Evolutionary conservation across 306 rosid species (phyloP).

Genomic region (Dryas alaskensis): DNA sequence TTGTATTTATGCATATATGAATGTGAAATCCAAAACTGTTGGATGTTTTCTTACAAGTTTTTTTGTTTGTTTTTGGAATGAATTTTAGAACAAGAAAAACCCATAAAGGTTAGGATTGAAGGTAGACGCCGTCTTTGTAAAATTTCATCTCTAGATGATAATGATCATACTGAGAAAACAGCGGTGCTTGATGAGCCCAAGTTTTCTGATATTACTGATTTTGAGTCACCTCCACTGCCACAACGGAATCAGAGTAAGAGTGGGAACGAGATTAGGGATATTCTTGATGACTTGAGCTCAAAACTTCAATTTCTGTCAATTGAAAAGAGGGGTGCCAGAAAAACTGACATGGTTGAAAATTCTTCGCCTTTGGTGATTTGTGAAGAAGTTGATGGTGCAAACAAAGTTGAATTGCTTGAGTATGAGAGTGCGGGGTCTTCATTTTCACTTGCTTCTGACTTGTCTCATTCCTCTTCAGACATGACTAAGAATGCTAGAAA

Average conservation of each 20-base stretch:
- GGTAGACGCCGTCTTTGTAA: conserved; percentile 89
- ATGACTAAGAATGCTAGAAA: conserved; percentile 16
- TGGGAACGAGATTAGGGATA: conserved; percentile 71
- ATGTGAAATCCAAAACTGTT: background rate
- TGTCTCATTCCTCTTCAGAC: conserved; percentile 32
- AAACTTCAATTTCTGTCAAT: conserved; percentile 69
- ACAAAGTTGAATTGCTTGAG: conserved; percentile 26
- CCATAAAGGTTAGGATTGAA: conserved; percentile 53
- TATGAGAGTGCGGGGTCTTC: conserved; percentile 58
- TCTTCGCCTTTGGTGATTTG: conserved; percentile 11
- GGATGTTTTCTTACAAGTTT: background rate
- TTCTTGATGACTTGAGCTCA: conserved; percentile 62
- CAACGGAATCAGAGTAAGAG: conserved; percentile 19
- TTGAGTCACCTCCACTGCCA: conserved; percentile 50
- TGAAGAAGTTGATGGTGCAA: conserved; percentile 32
- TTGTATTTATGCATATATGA: background rate
- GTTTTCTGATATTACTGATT: conserved; percentile 40
- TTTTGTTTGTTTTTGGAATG: background rate
- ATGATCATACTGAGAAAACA: conserved; percentile 16
- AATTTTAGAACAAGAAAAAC: conserved; percentile 41
- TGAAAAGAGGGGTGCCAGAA: conserved; percentile 39
- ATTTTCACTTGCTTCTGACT: conserved; percentile 38
- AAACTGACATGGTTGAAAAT: conserved; percentile 20
- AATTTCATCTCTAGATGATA: conserved; percentile 32
- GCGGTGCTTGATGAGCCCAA: conserved; percentile 33